Evolutionary conservation across 768 basidiomycete genomes (phyloP), one percentile per base, ranked within the genome.

Genomic region (Suillus spraguei): DNA sequence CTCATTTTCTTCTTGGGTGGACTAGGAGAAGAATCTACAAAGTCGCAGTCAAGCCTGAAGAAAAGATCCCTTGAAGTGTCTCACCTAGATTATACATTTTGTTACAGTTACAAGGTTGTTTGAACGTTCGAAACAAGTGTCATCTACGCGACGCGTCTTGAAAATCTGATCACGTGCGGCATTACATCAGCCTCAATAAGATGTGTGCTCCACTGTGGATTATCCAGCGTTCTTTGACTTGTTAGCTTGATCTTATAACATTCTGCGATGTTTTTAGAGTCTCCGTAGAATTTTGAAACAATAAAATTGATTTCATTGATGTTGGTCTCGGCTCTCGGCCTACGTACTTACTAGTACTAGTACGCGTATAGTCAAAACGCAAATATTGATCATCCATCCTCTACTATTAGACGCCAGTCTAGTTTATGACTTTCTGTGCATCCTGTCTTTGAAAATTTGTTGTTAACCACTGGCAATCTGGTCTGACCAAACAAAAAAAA

Each of bases 1-100:
- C 89, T 80, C 66, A 84, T 83, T 24, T 85, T 80, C 74, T 91
- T 91, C 46, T 78, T 77, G 11, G 77, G 69, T n/a, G 50, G 50
- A 32, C 50, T 52, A 10, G 83, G 84, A 47, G 69, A 60, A 59
- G 63, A 68, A 46, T 44, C 65, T 66, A 33, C 1, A 28, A 50
- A 41, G 22, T 42, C 11, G 2, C 5, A 22, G 41, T 38, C 11
- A 63, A 41, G n/a, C 4, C 28, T 53, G 22, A 35, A 35, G 2
- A 0, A 0, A 39, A 20, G 24, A 38, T 17, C 14, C 13, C 5
- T 5, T 11, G 10, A 28, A 20, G 4, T 32, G 3, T 22, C 56
- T 16, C 17, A 58, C 56, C 56, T 58, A 28, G 38, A 32, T 35
- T 61, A 22, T 36, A 39, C 44, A 47, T 62, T 4, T 39, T 50